These are phyloP conservation scores for Rheum nobile DNA, from an alignment of 148 eudicot genomes.

Conservation along the genomic window DNA sequence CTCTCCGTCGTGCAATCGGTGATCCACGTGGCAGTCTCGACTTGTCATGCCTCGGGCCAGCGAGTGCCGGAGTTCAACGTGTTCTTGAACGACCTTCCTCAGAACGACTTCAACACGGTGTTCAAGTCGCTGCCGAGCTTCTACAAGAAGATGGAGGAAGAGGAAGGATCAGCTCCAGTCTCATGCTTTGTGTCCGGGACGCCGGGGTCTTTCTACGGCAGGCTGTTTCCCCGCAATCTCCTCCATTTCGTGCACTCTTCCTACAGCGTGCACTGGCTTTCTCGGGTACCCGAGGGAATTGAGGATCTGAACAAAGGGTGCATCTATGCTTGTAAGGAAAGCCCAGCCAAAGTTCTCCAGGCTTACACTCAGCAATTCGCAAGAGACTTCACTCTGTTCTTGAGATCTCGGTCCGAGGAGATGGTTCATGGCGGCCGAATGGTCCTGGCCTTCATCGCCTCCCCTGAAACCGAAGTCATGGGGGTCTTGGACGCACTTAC, in stretches of 20 bases:
- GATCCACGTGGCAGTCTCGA: not conserved
- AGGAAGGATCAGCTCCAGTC: not conserved
- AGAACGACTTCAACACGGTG: not conserved
- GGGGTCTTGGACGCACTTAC: not conserved
- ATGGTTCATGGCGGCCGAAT: conserved; percentile 5
- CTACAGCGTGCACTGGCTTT: not conserved
- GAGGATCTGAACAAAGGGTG: conserved; percentile 7
- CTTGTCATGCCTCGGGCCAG: not conserved
- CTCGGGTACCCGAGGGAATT: not conserved
- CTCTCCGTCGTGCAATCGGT: not conserved
- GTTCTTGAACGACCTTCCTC: conserved; percentile 3
- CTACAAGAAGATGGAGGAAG: conserved; percentile 3
- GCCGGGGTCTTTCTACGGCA: not conserved
- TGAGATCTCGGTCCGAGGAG: conserved; percentile 9
- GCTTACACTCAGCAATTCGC: conserved; percentile 7
- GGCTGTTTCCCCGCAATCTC: not conserved
- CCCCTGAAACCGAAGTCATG: not conserved
- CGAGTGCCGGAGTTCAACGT: not conserved
- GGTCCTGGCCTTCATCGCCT: not conserved
- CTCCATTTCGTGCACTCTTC: not conserved
- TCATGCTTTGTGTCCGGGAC: not conserved
- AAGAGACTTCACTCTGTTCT: not conserved
- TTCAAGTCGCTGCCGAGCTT: conserved; percentile 2
- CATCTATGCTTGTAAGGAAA: not conserved
- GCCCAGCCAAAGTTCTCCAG: not conserved